Base-by-base conservation (phyloP, 768 basidiomycete species). In the button mushroom (Agaricus bisporus) region DNA sequence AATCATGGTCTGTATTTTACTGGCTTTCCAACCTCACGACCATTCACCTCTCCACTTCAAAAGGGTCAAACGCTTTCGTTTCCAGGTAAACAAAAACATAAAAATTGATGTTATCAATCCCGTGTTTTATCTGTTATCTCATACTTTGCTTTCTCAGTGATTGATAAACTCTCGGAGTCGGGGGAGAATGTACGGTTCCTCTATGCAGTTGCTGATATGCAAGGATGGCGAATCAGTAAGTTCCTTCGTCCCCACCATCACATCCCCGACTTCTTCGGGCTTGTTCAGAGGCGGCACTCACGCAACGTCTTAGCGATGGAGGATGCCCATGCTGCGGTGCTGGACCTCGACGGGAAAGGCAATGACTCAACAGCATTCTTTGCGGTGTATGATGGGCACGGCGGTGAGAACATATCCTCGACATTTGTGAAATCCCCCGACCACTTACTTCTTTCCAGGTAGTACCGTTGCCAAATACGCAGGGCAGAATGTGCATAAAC, bases 211-310 rank as follows among this genome's bases (percentile, higher is more conserved):
- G 86, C 89, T 43, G 95, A 98, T 72, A 98, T 98, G 95, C 97
- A 99, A 70, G 97, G 97, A 63, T 99, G 97, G 97, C 79, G 97
- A 70, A 87, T 98, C 71, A 83, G 95, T 99, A 64, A 72, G 95
- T 86, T 44, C 28, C 56, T 55, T 36, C 35, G 36, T 38, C 48
- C 46, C 35, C 57, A 58, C 51, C 15, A 54, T 48, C 26, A 25
- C 28, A 35, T 39, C 36, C 51, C 45, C 54, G 47, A 49, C 41
- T 25, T 35, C 35, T 48, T 48, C 48, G 50, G 32, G 36, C 29
- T 25, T 18, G 18, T 20, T 38, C n/a, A 51, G 6, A 26, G 59
- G 53, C 56, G 48, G 49, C 56, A 39, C 56, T 56, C 47, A 48
- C 51, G 22, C 54, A 9, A 12, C 9, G 26, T 55, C 48, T 41